Conservation (phyloP, 176 grass and related monocot species). For the Alloteropsis semialata region DNA sequence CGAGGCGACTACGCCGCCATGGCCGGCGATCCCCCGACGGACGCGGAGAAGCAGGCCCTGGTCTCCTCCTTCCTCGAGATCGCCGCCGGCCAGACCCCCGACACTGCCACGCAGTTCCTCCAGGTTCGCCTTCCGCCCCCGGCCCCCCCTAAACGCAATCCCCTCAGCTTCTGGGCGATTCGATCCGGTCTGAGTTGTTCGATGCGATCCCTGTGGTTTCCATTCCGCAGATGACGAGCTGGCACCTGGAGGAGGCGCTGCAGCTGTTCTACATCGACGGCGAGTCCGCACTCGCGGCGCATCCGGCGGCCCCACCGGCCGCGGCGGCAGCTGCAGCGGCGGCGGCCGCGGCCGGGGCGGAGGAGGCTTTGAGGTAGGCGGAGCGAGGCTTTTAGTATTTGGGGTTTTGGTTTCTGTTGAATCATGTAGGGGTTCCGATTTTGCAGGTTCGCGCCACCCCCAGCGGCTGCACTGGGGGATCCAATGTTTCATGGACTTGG, state of each 20-base stretch:
- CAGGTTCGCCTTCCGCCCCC: conserved; percentile 29
- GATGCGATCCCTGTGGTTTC: conserved; percentile 10
- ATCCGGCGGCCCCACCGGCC: not conserved
- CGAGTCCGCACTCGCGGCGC: conserved; percentile 48
- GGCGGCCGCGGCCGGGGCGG: conserved; percentile 21
- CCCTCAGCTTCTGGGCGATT: not conserved
- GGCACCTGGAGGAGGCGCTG: conserved; percentile 87
- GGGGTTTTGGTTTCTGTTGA: not conserved
- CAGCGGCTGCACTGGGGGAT: conserved; percentile 51
- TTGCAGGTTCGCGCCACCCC: conserved; percentile 42
- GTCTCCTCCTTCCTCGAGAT: conserved; percentile 93
- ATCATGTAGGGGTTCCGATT: not conserved
- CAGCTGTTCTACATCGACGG: conserved; percentile 88
- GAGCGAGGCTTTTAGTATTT: conserved; percentile 31
- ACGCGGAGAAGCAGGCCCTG: conserved; percentile 52
- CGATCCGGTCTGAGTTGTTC: not conserved
- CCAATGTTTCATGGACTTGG: conserved; percentile 37
- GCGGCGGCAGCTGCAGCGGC: not conserved
- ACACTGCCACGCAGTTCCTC: conserved; percentile 79
- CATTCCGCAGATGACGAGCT: conserved; percentile 65
- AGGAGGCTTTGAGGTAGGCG: conserved; percentile 32
- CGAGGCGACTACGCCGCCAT: conserved; percentile 27
- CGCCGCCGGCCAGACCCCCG: conserved; percentile 68
- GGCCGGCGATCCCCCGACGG: conserved; percentile 37
- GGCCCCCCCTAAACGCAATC: not conserved